Percentiles rank a stretch among this genome's conserved stretches.
These are phyloP conservation scores for Trametes gibbosa DNA, from an alignment of 768 basidiomycete species.

Conservation along the genomic window DNA sequence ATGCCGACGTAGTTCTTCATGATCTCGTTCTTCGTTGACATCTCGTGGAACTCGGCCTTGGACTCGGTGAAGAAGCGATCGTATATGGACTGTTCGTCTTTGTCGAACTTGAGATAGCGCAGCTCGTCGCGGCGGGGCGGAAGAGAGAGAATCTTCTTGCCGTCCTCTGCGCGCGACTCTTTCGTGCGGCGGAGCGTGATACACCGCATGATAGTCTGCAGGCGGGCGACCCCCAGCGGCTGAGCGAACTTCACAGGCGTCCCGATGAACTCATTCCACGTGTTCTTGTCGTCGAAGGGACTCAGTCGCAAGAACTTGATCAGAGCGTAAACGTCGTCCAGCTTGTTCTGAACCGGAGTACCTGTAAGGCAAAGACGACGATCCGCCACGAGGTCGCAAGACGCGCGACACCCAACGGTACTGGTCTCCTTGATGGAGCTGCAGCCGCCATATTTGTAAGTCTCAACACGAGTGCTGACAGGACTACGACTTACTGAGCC, in stretches of 20 bases:
- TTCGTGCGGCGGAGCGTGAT: conserved; percentile 97
- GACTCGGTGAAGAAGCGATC: conserved; percentile 86
- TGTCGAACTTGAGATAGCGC: conserved; percentile 79
- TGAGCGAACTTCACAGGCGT: conserved; percentile 91
- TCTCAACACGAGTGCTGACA: not conserved
- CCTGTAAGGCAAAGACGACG: conserved; percentile 94
- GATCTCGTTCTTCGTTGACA: conserved; percentile 86
- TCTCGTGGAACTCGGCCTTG: conserved; percentile 86
- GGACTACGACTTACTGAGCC: conserved; percentile 74
- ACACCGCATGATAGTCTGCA: conserved; percentile 96
- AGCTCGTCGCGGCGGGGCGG: conserved; percentile 91
- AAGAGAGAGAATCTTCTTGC: conserved; percentile 80
- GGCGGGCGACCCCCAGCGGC: conserved; percentile 82
- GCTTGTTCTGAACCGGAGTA: conserved; percentile 98
- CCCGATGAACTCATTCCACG: conserved; percentile 93
- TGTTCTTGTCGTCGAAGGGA: conserved; percentile 89
- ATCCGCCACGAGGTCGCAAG: conserved; percentile 92
- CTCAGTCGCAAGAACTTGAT: conserved; percentile 92
- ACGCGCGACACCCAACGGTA: conserved; percentile 92
- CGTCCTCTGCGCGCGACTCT: conserved; percentile 78
- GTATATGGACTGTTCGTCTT: conserved; percentile 82
- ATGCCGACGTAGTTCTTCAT: conserved; percentile 99
- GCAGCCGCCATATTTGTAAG: not conserved
- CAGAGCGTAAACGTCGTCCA: conserved; percentile 96
- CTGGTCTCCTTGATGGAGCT: conserved; percentile 96